Conservation (phyloP, 148 eudicot species). For the Cornus florida region DNA sequence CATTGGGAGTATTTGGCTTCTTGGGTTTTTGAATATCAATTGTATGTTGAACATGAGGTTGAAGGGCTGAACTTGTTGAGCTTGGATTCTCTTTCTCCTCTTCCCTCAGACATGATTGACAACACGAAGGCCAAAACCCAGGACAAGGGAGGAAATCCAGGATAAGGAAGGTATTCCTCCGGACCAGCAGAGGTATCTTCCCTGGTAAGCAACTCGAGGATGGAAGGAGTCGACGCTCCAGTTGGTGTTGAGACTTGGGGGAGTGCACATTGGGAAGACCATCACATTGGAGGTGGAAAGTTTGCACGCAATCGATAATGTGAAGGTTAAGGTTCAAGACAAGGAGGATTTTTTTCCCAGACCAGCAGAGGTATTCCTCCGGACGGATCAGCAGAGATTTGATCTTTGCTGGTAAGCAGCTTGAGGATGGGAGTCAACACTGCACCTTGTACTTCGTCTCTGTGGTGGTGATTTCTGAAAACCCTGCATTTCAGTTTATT, state of each 20-base stretch:
- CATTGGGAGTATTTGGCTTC: no score
- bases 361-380: no score
- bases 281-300: constrained; percentile 8
- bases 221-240: constrained; percentile 6
- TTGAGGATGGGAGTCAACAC: constrained; percentile 6
- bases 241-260: neutral
- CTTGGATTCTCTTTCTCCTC: no score
- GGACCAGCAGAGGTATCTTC: constrained; percentile 3
- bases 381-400: constrained; percentile 11
- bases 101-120: constrained; percentile 4
- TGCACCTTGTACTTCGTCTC: constrained; percentile 6
- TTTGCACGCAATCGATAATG: constrained; percentile 5
- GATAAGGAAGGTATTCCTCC: constrained; percentile 8
- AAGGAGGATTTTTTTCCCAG: no score
- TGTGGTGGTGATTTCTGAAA: constrained; percentile 7
- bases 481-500: neutral
- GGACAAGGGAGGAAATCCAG: neutral
- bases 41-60: no score
- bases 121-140: constrained; percentile 2
- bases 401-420: constrained; percentile 10
- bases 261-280: constrained; percentile 11
- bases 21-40: no score
- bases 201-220: constrained; percentile 2
- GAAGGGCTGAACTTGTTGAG: no score
- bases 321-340: constrained; percentile 6